Conservation (phyloP, 192 early-diverging fungal genomes). For the Coemansia sp. region DNA sequence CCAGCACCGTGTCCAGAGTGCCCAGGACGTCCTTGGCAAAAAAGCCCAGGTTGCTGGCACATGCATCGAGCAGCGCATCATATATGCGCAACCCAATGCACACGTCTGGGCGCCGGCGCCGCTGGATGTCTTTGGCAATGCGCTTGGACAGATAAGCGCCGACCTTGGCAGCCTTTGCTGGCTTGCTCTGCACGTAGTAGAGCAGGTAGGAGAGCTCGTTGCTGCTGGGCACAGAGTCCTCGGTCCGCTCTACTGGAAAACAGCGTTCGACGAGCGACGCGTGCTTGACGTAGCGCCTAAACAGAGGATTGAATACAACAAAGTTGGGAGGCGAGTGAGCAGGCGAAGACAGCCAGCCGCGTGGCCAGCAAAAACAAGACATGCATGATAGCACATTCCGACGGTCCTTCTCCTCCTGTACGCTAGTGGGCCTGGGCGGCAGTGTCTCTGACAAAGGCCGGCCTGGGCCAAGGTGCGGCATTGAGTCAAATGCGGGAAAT, state of each 20-base stretch:
- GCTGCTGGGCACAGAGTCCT: conserved; percentile 58
- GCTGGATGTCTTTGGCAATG: conserved; percentile 62
- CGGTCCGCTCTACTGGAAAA: conserved; percentile 55
- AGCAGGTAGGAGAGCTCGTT: conserved; percentile 82
- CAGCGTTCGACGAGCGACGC: conserved; percentile 75
- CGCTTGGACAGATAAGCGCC: conserved; percentile 77
- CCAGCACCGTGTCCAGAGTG: conserved; percentile 61
- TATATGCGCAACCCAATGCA: conserved; percentile 73
- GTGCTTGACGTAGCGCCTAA: conserved; percentile 70
- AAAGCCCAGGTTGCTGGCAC: conserved; percentile 73
- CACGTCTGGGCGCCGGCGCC: conserved; percentile 62
- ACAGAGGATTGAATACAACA: conserved; percentile 32
- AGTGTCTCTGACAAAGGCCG: no score
- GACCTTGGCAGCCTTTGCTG: conserved; percentile 87
- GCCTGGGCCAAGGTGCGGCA: no score
- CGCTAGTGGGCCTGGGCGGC: no score
- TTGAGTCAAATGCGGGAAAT: no score
- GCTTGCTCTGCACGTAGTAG: conserved; percentile 84
- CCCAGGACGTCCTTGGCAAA: conserved; percentile 80
- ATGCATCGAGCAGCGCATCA: conserved; percentile 66
- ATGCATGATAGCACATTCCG: conserved; percentile 11
- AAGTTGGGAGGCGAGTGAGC: conserved; percentile 24
- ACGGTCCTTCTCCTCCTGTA: no score
- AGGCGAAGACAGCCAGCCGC: conserved; percentile 19
- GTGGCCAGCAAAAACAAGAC: conserved; percentile 1